Base-by-base conservation (phyloP, 345 rosid genomes). In the Eucalyptus pauciflora region DNA sequence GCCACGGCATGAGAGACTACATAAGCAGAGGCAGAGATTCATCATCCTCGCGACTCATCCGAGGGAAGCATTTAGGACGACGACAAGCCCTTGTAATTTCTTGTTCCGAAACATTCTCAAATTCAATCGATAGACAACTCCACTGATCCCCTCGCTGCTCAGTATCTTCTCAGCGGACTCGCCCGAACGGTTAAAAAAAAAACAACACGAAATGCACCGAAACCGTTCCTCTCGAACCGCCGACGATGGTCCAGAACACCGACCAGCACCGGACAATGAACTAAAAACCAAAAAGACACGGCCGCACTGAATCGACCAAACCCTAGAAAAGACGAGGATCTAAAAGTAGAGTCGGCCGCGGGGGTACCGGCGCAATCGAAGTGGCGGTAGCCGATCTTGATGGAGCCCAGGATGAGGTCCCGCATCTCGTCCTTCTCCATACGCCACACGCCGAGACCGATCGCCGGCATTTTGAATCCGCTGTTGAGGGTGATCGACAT, bases 361-460 rank as follows among this genome's bases (percentile, higher is more conserved):
- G 46, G 69, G 31, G 49, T 92, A 97, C 98, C 98, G 71, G 99
- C 98, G 91, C 99, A 96, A 90, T 96, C 99, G 90, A 97, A 92
- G 92, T 97, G 98, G 94, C 97, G 98, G 89, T 95, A 97, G 45
- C 99, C 99, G 79, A 96, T 91, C 93, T 95, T 93, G 94, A 97
- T 93, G 91, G 99, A 90, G 87, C 93, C 93, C 88, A 93, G 64
- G 91, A 96, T 92, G 89, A 97, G 97, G 90, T 94, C 96, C 89
- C 94, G 94, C 50, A 96, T 89, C 54, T 88, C 95, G 85, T 96
- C 93, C 22, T 85, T 87, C 86, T 94, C 96, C 99, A 97, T 95
- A 12, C 97, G 95, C 97, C 97, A 96, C n/a, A 96, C 97, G 41
- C 99, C 99, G 86, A 96, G 93, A 22, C 98, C 99, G 20, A 96